These are phyloP conservation scores for Xylariaceae sp. DNA, from an alignment of 2,329 filamentous ascomycete genomes.

Conservation along the genomic window DNA sequence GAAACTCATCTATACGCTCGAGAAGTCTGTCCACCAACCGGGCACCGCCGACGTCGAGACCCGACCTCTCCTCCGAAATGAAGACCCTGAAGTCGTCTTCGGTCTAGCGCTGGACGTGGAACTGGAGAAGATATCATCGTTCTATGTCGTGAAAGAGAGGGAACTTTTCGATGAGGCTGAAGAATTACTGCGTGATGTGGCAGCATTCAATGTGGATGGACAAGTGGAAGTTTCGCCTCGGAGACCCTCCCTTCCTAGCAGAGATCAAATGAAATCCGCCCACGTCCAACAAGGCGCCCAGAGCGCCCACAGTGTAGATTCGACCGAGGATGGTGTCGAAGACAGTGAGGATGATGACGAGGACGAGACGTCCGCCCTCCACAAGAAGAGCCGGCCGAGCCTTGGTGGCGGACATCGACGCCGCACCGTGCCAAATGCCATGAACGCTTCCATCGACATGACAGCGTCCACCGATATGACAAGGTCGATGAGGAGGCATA, in stretches of 20 bases:
- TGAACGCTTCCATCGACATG: slow-evolving; percentile 55
- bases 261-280: slow-evolving; percentile 45
- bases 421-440: slow-evolving; percentile 41
- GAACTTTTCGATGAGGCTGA: slow-evolving; percentile 84
- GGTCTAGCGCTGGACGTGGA: slow-evolving; percentile 81
- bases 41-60: slow-evolving; percentile 74
- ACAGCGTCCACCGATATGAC: slow-evolving; percentile 64
- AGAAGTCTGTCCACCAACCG: slow-evolving; percentile 76
- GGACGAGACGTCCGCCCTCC: slow-evolving; percentile 56
- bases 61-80: slow-evolving; percentile 74
- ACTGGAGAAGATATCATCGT: slow-evolving; percentile 90
- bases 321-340: slow-evolving; percentile 60
- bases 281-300: slow-evolving; percentile 31
- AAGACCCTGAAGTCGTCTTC: slow-evolving; percentile 82
- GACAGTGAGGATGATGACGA: slow-evolving; percentile 56
- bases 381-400: slow-evolving; percentile 46
- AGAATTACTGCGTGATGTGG: slow-evolving; percentile 74
- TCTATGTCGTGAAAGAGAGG: slow-evolving; percentile 86
- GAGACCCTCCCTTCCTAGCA: slow-evolving; percentile 23
- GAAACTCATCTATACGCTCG: slow-evolving; percentile 96
- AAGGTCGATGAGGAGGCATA: slow-evolving; percentile 62
- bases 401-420: slow-evolving; percentile 39
- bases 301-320: slow-evolving; percentile 50
- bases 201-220: slow-evolving; percentile 65
- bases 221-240: slow-evolving; percentile 43